Conservation (phyloP, 2,329 filamentous ascomycete genomes). For the Xenoacremonium recifei region DNA sequence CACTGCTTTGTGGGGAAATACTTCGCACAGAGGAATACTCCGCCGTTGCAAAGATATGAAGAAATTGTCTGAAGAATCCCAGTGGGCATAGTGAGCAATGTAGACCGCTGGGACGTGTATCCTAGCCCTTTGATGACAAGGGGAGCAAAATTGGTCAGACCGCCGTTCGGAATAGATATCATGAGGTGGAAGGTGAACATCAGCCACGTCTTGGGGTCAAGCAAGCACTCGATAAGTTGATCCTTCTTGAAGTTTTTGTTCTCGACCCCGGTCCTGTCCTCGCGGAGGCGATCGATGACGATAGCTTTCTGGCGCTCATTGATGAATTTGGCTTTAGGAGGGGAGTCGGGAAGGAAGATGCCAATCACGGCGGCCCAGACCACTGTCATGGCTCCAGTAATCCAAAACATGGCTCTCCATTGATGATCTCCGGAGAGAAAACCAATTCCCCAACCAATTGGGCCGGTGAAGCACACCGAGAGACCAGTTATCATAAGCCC, state of each 20-base stretch:
- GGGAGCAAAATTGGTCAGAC: neutral
- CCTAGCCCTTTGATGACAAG: conserved; percentile 34
- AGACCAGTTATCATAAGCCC: conserved; percentile 24
- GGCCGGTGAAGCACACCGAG: conserved; percentile 17
- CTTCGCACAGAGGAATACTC: conserved; percentile 28
- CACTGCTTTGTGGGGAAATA: conserved; percentile 14
- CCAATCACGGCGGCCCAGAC: conserved; percentile 55
- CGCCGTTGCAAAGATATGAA: conserved; percentile 36
- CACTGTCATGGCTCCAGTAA: conserved; percentile 22
- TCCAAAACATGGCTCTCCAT: conserved; percentile 21
- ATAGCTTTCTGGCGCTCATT: conserved; percentile 44
- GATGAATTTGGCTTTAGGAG: conserved; percentile 48
- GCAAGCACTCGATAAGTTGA: conserved; percentile 44
- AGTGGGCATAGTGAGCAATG: conserved; percentile 29
- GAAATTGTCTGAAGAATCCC: conserved; percentile 31
- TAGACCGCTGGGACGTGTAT: conserved; percentile 35
- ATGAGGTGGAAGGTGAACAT: conserved; percentile 49
- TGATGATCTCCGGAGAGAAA: conserved; percentile 12
- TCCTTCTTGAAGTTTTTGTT: conserved; percentile 46
- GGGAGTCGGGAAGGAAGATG: conserved; percentile 51
- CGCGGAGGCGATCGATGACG: conserved; percentile 45
- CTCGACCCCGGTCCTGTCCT: conserved; percentile 49
- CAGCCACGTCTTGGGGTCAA: conserved; percentile 59
- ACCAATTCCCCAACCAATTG: conserved; percentile 19
- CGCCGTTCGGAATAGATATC: neutral